phyloP scores from a whole-genome alignment of 2,329 filamentous ascomycete species.

The Ophiostoma sp. region DNA sequence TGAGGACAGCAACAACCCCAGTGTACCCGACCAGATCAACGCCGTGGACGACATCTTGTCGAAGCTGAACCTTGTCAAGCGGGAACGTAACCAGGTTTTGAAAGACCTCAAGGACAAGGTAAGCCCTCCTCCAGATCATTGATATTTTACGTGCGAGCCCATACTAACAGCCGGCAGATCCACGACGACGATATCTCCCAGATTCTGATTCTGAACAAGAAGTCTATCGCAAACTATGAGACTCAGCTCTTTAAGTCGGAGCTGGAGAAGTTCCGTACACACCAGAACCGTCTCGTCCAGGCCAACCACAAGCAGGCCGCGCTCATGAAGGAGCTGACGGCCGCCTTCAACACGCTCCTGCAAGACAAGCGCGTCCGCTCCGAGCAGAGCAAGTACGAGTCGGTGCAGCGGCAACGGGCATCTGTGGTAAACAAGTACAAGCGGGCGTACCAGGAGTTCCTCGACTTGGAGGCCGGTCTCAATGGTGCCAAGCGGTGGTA shows the following conservation, averaged over 20 bases:
- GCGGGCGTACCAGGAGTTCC: constrained; percentile 86
- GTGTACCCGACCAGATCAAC: constrained; percentile 84
- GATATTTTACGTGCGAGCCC: neutral
- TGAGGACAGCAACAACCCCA: constrained; percentile 71
- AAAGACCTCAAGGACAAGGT: constrained; percentile 99
- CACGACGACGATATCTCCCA: constrained; percentile 97
- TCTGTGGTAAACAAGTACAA: constrained; percentile 84
- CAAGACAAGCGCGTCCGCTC: constrained; percentile 92
- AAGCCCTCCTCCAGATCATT: constrained; percentile 33
- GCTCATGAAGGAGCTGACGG: constrained; percentile 91
- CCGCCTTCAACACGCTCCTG: constrained; percentile 79
- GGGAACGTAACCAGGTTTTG: constrained; percentile 85
- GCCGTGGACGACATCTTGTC: constrained; percentile 87
- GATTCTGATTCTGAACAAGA: constrained; percentile 96
- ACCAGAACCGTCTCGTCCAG: constrained; percentile 87
- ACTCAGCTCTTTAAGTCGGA: constrained; percentile 90
- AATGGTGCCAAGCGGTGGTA: constrained; percentile 92
- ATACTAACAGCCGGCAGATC: constrained; percentile 56
- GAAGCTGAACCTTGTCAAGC: constrained; percentile 88
- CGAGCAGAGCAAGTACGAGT: constrained; percentile 94
- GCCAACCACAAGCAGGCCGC: constrained; percentile 94
- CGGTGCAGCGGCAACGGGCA: constrained; percentile 78
- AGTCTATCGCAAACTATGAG: constrained; percentile 89
- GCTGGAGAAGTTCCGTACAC: constrained; percentile 93
- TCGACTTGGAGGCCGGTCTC: constrained; percentile 83